Evolutionary conservation across 192 early-diverging fungal species (phyloP).

Genomic region (Martensiomyces pterosporus): DNA sequence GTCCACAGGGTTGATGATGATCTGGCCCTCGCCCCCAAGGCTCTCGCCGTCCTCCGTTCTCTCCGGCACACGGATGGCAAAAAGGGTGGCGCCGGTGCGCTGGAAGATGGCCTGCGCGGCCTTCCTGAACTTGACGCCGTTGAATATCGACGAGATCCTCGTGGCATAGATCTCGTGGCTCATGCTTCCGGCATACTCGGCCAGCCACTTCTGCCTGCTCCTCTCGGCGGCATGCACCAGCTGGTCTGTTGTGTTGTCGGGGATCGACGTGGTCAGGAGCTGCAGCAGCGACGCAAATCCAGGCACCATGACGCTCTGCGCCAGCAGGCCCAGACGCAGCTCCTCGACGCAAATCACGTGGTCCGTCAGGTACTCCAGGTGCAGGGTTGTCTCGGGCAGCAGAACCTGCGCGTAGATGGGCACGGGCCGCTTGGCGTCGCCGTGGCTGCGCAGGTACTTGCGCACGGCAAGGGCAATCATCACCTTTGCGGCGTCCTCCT

Average conservation of each 20-base stretch:
- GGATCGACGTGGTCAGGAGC: slow-evolving; percentile 63
- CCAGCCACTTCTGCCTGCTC: slow-evolving; percentile 48
- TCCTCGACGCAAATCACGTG: slow-evolving; percentile 70
- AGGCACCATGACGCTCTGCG: slow-evolving; percentile 64
- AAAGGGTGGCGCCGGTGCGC: slow-evolving; percentile 57
- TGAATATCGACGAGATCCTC: slow-evolving; percentile 42
- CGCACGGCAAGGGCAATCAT: slow-evolving; percentile 69
- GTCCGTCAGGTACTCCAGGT: slow-evolving; percentile 69
- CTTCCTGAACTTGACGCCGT: slow-evolving; percentile 53
- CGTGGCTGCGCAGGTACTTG: slow-evolving; percentile 53
- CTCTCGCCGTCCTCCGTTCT: slow-evolving; percentile 2
- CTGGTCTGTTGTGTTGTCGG: slow-evolving; percentile 47
- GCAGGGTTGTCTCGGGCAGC: slow-evolving; percentile 65
- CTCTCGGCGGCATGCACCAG: slow-evolving; percentile 28
- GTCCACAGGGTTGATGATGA: slow-evolving; percentile 57
- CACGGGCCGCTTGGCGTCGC: slow-evolving; percentile 12
- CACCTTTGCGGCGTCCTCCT: slow-evolving; percentile 66
- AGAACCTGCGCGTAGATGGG: slow-evolving; percentile 60
- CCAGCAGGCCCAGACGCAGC: slow-evolving; percentile 64
- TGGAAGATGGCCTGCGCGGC: slow-evolving; percentile 56
- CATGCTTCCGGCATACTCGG: slow-evolving; percentile 60
- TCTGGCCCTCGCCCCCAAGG: slow-evolving; percentile 9
- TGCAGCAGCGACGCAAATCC: slow-evolving; percentile 68
- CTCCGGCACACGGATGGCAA: slow-evolving; percentile 50
- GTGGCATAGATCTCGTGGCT: slow-evolving; percentile 64